phyloP scores from a whole-genome alignment of 2,329 filamentous ascomycete species.

The Ceratocystis colombiana region DNA sequence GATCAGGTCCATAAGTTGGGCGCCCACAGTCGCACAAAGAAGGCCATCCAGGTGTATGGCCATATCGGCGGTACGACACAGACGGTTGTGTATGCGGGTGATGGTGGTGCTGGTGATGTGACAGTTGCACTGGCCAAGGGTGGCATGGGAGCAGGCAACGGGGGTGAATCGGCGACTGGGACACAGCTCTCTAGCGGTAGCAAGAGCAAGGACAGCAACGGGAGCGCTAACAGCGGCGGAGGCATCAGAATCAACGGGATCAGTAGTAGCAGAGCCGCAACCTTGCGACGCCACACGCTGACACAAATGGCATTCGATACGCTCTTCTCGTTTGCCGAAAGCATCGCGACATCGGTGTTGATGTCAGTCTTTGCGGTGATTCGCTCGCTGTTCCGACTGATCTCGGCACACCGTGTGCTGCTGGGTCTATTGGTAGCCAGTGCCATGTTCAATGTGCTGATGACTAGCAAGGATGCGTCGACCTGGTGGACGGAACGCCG shows the following conservation, averaged over 20 bases:
- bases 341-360: conserved; percentile 63
- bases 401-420: conserved; percentile 64
- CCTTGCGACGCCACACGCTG: conserved; percentile 52
- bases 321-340: conserved; percentile 61
- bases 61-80: conserved; percentile 59
- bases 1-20: conserved; percentile 69
- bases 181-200: conserved; percentile 1
- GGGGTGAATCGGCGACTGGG: neutral
- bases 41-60: conserved; percentile 70
- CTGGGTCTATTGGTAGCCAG: conserved; percentile 66
- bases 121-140: neutral
- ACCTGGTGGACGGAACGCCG: conserved; percentile 79
- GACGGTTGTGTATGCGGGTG: conserved; percentile 47
- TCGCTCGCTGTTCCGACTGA: conserved; percentile 54
- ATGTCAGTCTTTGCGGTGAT: conserved; percentile 63
- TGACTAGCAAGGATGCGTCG: conserved; percentile 62
- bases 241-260: neutral
- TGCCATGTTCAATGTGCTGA: conserved; percentile 59
- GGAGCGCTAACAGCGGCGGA: neutral
- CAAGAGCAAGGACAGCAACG: neutral
- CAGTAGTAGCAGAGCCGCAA: conserved; percentile 29
- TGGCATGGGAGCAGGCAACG: neutral
- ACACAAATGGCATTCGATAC: conserved; percentile 63
- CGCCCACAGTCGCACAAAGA: conserved; percentile 61
- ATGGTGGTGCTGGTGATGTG: conserved; percentile 32